Conservation (phyloP, 306 rosid genomes). For the Glycine soja region DNA sequence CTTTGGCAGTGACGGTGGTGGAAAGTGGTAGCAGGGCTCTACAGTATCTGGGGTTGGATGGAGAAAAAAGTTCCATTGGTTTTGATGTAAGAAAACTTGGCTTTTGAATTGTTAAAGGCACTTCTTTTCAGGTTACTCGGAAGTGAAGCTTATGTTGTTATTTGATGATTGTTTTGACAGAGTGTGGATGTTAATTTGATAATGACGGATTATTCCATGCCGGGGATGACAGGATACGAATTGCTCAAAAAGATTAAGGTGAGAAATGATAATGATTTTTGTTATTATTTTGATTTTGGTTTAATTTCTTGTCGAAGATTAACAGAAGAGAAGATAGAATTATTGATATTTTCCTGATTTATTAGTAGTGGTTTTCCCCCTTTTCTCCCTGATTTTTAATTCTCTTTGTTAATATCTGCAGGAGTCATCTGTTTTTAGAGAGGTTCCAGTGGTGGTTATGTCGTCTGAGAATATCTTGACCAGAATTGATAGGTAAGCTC, state of each 20-base stretch:
- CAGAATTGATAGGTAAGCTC: slow-evolving; percentile 85
- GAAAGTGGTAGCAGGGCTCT: slow-evolving; percentile 95
- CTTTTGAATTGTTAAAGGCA: background rate
- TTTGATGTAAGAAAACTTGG: slow-evolving; percentile 50
- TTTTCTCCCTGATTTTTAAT: background rate
- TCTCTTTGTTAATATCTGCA: slow-evolving; percentile 52
- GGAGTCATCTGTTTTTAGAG: slow-evolving; percentile 87
- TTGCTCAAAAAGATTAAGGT: slow-evolving; percentile 94
- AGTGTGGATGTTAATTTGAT: slow-evolving; percentile 85
- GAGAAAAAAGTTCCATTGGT: slow-evolving; percentile 67
- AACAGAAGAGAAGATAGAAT: background rate
- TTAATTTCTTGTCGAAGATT: background rate
- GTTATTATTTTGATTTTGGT: background rate
- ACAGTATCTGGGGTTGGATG: slow-evolving; percentile 91
- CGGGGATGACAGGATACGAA: slow-evolving; percentile 97
- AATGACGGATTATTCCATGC: slow-evolving; percentile 98
- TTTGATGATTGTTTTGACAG: slow-evolving; percentile 60
- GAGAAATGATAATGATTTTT: background rate
- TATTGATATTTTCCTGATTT: background rate
- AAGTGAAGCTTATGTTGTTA: slow-evolving; percentile 43
- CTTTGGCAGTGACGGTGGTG: slow-evolving; percentile 80
- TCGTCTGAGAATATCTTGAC: slow-evolving; percentile 90
- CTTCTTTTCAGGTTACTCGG: background rate
- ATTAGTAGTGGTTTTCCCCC: background rate
- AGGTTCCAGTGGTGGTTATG: slow-evolving; percentile 95